Evolutionary conservation across 345 rosid genomes (phyloP), one percentile per base, ranked within the genome.

Genomic region (Hibiscus trionum): DNA sequence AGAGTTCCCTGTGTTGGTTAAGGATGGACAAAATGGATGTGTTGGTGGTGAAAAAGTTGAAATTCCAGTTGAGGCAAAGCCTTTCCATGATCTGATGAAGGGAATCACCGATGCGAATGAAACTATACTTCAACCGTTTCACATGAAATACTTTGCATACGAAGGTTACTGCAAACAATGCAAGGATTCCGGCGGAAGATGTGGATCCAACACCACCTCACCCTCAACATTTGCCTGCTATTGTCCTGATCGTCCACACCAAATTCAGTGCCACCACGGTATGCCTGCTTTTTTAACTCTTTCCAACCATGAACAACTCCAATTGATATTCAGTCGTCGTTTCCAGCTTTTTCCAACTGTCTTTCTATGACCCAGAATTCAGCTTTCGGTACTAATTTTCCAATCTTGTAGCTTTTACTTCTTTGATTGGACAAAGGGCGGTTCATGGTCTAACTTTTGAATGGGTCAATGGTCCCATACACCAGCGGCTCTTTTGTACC

Each of bases 181-280:
- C 10, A 0, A 5, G 10, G 7, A 0, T 1, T 80, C 90, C 1
- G 3, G 15, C 0, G 93, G 95, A 26, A 24, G 74, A 11, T 88
- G 93, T 66, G 96, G 91, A 12, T 58, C 81, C 21, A 77, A 81
- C 31, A 0, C 10, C 10, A 17, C 0, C 0, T 11, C 71, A 7
- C 15, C 67, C 6, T 0, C 7, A 3, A 1, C n/a, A 27, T 76
- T 61, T 60, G 33, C 1, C 12, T 47, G 77, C 61, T 12, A 66
- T 8, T 44, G 70, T 42, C 47, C 2, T 2, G 74, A 69, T 31
- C 0, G 10, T 16, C 53, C 77, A 56, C 2, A 16, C 0, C 12
- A 0, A 7, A 0, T 15, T 24, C 15, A 0, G 1, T 66, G 70
- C 14, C 0, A 3, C 5, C 0, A 3, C 8, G 70, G 70, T 46